A percentile compares a stretch with the other conserved stretches of the same genome.
Evolutionary conservation across 2,329 filamentous ascomycete genomes (phyloP).

Genomic region (Monosporascus sp.): DNA sequence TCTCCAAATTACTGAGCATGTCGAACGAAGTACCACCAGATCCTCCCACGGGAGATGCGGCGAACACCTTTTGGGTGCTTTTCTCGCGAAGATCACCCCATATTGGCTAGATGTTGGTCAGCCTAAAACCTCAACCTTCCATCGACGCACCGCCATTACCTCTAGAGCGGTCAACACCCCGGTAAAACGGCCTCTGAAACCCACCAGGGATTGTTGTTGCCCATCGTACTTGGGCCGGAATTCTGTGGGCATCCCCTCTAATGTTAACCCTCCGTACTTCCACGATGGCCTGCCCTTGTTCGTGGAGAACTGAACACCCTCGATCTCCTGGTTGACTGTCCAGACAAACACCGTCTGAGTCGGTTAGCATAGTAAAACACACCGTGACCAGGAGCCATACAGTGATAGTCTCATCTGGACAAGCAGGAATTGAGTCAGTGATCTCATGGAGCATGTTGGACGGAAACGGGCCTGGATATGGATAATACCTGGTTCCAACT

Average conservation of each 20-base stretch:
- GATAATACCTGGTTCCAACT: background rate
- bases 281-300: background rate
- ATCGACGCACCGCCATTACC: background rate
- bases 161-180: background rate
- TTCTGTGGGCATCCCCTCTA: background rate
- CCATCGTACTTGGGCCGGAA: background rate
- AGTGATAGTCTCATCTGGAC: background rate
- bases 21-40: background rate
- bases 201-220: background rate
- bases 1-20: background rate
- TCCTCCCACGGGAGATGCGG: background rate
- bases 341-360: background rate
- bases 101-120: background rate
- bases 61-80: background rate
- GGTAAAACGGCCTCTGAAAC: background rate
- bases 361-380: too few species aligned
- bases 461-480: background rate
- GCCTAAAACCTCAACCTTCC: background rate
- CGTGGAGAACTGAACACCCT: background rate
- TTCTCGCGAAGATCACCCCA: background rate
- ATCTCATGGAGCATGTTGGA: background rate
- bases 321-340: background rate
- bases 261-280: background rate
- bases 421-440: background rate
- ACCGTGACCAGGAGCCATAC: background rate